A percentile compares a stretch with the other conserved stretches of the same genome.
Evolutionary conservation across 768 basidiomycete genomes (phyloP).

Genomic region (Lanmaoa rubissima): DNA sequence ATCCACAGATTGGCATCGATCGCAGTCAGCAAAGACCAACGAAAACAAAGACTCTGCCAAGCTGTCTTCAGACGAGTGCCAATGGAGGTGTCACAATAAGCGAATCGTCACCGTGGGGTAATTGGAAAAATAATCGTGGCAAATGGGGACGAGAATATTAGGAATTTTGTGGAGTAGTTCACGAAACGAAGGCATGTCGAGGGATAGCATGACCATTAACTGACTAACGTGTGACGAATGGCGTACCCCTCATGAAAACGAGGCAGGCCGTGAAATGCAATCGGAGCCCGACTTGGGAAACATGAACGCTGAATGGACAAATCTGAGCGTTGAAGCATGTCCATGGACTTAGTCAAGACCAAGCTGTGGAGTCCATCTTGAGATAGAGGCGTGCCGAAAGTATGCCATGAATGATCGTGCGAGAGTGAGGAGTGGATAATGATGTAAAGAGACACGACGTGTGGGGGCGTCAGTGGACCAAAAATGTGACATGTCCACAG

Average conservation of each 20-base stretch:
- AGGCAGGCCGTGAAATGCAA: constrained; percentile 18
- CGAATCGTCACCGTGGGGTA: constrained; percentile 24
- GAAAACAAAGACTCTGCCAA: constrained; percentile 6
- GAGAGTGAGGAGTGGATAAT: constrained; percentile 9
- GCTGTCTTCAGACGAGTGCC: not conserved
- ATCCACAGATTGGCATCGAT: constrained; percentile 8
- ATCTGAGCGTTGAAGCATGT: constrained; percentile 7
- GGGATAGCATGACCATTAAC: constrained; percentile 8
- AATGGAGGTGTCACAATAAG: not conserved
- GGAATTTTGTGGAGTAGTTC: constrained; percentile 19
- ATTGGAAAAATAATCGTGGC: constrained; percentile 5
- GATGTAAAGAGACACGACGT: constrained; percentile 30
- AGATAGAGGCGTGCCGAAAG: constrained; percentile 9
- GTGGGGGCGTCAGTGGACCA: constrained; percentile 11
- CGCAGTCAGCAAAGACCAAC: constrained; percentile 1
- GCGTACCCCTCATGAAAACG: constrained; percentile 15
- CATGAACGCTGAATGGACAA: constrained; percentile 11
- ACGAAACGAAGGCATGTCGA: constrained; percentile 5
- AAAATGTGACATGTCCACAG: constrained; percentile 15
- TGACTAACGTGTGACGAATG: constrained; percentile 16
- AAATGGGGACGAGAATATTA: constrained; percentile 7
- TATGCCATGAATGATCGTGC: constrained; percentile 13
- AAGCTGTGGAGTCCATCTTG: constrained; percentile 9
- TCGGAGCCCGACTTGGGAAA: constrained; percentile 17
- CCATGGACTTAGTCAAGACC: constrained; percentile 23